Base-by-base conservation (phyloP, 1,284 basidiomycete species). In the Ganoderma leucocontextum region DNA sequence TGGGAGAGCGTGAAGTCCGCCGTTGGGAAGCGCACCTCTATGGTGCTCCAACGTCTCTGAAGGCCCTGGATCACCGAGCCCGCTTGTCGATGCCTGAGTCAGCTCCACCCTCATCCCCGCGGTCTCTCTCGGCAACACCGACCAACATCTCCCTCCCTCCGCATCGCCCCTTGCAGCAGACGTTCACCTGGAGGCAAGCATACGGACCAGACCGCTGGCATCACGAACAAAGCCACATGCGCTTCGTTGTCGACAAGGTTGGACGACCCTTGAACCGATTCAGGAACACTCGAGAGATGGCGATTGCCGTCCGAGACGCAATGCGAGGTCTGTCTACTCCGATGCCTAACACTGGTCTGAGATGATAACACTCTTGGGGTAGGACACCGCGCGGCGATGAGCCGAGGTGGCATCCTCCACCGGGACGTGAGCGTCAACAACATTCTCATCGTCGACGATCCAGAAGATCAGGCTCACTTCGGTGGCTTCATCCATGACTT, bases 151-250 rank as follows among this genome's bases (percentile, higher is more conserved):
- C 36, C 13, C 25, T 39, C 9, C 64, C 62, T n/a, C 10, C 57
- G 3, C 59, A 36, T 12, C 55, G 38, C 13, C 63, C 66, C 1
- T n/a, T 60, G 52, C 66, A 70, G 17, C 68, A 70, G 49, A 70
- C 71, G 0, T 68, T 66, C 22, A 65, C 68, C 0, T 66, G 66
- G 64, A 41, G 68, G 7, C 49, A 62, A 2, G 5, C 12, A 19
- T 4, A 13, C 4, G 66, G 64, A 1, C 29, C 33, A 0, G 33
- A 66, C n/a, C 38, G 38, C 29, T 38, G 53, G 57, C 60, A 60
- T 36, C 52, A 22, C 38, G 72, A 73, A 41, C 69, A 69, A 0
- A 73, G 72, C 39, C 72, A 73, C n/a, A 66, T 71, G 67, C 69
- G 72, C 1, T 60, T 73, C 12, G 70, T 73, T 1, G 57, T 71